Evolutionary conservation across 805 yeast genomes (phyloP).

Genomic region (Monosporozyma aerobia): DNA sequence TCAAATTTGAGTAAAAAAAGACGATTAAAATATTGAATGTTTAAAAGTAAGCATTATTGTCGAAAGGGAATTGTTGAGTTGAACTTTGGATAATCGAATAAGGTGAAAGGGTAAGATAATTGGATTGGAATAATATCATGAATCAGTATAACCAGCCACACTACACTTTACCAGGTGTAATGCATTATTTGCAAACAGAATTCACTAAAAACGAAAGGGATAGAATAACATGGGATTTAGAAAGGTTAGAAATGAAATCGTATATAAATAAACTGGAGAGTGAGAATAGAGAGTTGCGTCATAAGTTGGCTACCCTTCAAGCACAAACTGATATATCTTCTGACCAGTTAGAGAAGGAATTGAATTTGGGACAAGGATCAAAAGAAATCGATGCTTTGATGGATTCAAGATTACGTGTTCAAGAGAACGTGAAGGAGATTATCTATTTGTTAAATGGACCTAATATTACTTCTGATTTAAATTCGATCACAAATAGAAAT

Average conservation of each 20-base stretch:
- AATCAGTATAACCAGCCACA: neutral
- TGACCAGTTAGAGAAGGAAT: neutral
- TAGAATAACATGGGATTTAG: slow-evolving; percentile 51
- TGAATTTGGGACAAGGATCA: neutral
- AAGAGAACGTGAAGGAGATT: slow-evolving; percentile 29
- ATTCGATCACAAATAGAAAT: slow-evolving; percentile 16
- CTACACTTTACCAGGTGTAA: slow-evolving; percentile 40
- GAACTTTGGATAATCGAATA: neutral
- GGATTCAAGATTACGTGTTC: slow-evolving; percentile 10
- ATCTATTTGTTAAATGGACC: slow-evolving; percentile 27
- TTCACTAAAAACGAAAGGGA: slow-evolving; percentile 54
- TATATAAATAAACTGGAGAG: slow-evolving; percentile 44
- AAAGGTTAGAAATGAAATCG: slow-evolving; percentile 50
- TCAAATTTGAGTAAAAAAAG: too few species aligned
- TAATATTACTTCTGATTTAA: slow-evolving; percentile 18
- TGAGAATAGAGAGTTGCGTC: slow-evolving; percentile 36
- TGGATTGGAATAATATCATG: neutral
- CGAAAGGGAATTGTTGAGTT: neutral
- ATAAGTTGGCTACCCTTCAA: slow-evolving; percentile 10
- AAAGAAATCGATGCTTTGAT: neutral
- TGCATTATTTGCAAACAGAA: slow-evolving; percentile 54
- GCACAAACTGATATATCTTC: neutral
- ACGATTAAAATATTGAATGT: too few species aligned
- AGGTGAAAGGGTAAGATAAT: neutral
- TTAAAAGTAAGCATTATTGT: neutral